These are phyloP conservation scores for Globisporangium nagaii DNA, from an alignment of 352 stramenopile genomes.

Conservation along the genomic window DNA sequence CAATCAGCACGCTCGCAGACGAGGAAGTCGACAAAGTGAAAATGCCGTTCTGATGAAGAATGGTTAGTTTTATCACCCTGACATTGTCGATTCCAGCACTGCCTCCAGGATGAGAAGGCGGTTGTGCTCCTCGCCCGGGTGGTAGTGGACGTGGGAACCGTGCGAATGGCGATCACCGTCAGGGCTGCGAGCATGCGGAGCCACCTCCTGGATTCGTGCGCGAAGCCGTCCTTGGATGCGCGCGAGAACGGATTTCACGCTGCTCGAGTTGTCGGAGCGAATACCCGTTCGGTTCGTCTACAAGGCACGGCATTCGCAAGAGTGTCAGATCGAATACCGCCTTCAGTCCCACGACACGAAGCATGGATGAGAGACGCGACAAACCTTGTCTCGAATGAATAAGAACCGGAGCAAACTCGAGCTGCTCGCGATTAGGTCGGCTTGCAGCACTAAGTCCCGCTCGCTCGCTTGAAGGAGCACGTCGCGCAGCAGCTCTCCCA, in stretches of 20 bases:
- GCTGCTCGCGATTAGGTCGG: conserved; percentile 60
- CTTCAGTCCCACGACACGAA: too few species aligned
- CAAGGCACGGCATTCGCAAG: not conserved
- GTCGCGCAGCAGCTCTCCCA: conserved; percentile 27
- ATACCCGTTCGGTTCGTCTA: conserved; percentile 32
- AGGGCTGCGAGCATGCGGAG: not conserved
- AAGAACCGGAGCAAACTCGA: conserved; percentile 64
- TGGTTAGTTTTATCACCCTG: not conserved
- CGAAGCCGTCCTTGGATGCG: conserved; percentile 28
- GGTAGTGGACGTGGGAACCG: not conserved
- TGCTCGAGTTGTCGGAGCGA: conserved; percentile 7
- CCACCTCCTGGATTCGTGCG: conserved; percentile 22
- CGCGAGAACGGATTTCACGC: conserved; percentile 13
- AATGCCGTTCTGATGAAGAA: conserved; percentile 4
- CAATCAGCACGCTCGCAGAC: conserved; percentile 4
- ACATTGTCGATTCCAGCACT: conserved; percentile 31
- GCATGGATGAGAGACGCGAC: not conserved
- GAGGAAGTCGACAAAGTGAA: not conserved
- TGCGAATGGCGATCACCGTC: not conserved
- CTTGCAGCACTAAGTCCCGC: conserved; percentile 50
- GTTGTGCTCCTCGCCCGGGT: conserved; percentile 8
- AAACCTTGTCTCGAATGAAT: conserved; percentile 56
- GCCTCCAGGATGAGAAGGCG: conserved; percentile 50
- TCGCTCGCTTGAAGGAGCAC: conserved; percentile 38
- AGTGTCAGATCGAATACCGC: too few species aligned